Conservation (phyloP, 805 yeast species). For the Barnettozyma pratensis region DNA sequence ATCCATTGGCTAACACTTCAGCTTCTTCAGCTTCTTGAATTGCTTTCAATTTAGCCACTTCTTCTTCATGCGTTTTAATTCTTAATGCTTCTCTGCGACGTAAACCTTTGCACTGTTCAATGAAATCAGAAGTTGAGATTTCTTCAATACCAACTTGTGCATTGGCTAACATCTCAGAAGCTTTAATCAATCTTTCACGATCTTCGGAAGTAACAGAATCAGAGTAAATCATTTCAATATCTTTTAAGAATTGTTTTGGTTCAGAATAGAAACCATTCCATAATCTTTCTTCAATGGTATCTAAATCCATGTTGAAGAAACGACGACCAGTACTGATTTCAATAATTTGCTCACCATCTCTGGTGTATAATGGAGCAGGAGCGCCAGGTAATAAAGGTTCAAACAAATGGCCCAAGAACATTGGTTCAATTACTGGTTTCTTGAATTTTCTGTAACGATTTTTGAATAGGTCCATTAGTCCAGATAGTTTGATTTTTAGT, state of each 20-base stretch:
- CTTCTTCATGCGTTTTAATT: slow-evolving; percentile 38
- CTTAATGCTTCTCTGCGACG: slow-evolving; percentile 58
- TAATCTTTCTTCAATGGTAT: slow-evolving; percentile 85
- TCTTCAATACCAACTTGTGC: slow-evolving; percentile 96
- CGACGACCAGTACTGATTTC: slow-evolving; percentile 70
- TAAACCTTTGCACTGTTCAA: slow-evolving; percentile 71
- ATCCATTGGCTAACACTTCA: neutral
- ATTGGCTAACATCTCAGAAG: slow-evolving; percentile 94
- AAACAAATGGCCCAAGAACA: slow-evolving; percentile 66
- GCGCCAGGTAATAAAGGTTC: slow-evolving; percentile 43
- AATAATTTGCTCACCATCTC: slow-evolving; percentile 69
- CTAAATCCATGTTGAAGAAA: slow-evolving; percentile 87
- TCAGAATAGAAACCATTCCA: slow-evolving; percentile 97
- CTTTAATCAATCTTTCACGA: slow-evolving; percentile 72
- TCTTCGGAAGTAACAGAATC: slow-evolving; percentile 76
- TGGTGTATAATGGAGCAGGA: slow-evolving; percentile 38
- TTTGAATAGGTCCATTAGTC: slow-evolving; percentile 85
- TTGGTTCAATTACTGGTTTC: slow-evolving; percentile 85
- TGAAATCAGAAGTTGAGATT: slow-evolving; percentile 64
- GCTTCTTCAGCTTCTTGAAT: slow-evolving; percentile 10
- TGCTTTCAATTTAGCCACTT: slow-evolving; percentile 12
- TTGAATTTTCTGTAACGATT: slow-evolving; percentile 82
- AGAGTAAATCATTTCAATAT: slow-evolving; percentile 74
- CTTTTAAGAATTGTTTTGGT: slow-evolving; percentile 84
- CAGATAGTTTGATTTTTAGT: slow-evolving; percentile 79